phyloP scores from a whole-genome alignment of 1,284 basidiomycete genomes.

The Pyrrhoderma noxium region DNA sequence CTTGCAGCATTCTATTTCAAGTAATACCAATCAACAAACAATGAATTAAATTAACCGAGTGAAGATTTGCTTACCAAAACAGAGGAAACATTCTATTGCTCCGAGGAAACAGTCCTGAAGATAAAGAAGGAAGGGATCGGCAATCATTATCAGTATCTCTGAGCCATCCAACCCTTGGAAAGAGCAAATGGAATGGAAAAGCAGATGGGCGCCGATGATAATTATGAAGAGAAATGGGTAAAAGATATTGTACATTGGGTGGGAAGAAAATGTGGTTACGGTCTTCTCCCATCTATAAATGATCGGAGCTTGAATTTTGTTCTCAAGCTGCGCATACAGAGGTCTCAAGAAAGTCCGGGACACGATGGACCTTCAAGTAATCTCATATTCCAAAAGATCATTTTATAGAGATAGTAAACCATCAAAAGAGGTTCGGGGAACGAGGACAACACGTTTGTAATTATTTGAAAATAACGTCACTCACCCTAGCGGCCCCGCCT shows the following conservation, averaged over 20 bases:
- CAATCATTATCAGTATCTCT: neutral
- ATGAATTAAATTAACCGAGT: neutral
- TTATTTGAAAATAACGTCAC: neutral
- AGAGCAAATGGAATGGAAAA: neutral
- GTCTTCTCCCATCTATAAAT: no score
- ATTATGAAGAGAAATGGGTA: neutral
- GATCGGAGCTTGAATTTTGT: no score
- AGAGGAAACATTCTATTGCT: slow-evolving; percentile 53
- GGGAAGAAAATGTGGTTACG: no score
- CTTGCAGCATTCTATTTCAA: slow-evolving; percentile 32
- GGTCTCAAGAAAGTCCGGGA: no score
- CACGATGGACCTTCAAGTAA: no score
- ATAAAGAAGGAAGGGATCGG: slow-evolving; percentile 7
- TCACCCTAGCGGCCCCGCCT: slow-evolving; percentile 53
- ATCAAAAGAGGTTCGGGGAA: no score
- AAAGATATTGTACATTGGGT: no score
- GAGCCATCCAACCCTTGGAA: neutral
- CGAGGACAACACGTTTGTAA: no score
- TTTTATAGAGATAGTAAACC: no score
- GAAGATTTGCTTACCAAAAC: slow-evolving; percentile 39
- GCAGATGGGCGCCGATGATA: neutral
- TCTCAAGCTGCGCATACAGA: no score
- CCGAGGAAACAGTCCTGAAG: slow-evolving; percentile 54
- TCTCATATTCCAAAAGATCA: no score
- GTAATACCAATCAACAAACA: neutral